Base-by-base conservation (phyloP, 768 basidiomycete species). In the Termitomyces titanicus region DNA sequence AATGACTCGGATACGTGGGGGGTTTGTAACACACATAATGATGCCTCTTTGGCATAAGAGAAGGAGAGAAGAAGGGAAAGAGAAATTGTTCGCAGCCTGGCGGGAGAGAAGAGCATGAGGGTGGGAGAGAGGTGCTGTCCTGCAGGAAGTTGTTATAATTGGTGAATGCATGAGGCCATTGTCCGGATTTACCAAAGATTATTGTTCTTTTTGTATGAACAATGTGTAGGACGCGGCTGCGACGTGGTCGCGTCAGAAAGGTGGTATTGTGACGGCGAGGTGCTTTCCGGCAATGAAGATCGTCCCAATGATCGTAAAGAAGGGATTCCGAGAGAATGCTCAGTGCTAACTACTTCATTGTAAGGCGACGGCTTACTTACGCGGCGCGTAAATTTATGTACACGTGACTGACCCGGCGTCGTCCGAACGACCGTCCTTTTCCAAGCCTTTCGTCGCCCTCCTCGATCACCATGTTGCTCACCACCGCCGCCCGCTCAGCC, bases 11-110 rank as follows among this genome's bases (percentile, higher is more conserved):
- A 29, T 47, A 33, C 17, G 45, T n/a, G 25, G 47, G 1, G 37
- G 53, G 33, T 53, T 34, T 43, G 44, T 33, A 18, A 83, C 86
- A 61, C 66, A 87, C 88, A 90, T 55, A 90, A 66, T 8, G 77
- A 72, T 45, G 85, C 73, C 63, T 85, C 79, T 64, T 72, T 73
- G 31, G 85, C 81, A 61, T 68, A 60, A 61, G 75, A 74, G 59
- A 70, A 67, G 29, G 75, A 53, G 50, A 68, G 18, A 58, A 70
- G 54, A 57, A 74, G 46, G 46, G 78, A 57, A 61, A 78, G 64
- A 57, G 79, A 64, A 59, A 76, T 63, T 61, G 72, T 81, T 83
- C 86, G 88, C 88, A 81, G 67, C 87, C 87, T 66, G 88, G 87
- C 88, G 86, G 88, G 82, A 64, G 70, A 69, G 69, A 75, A 79